These are phyloP conservation scores for Pleomassaria siparia DNA, from an alignment of 2,329 filamentous ascomycete species.

Conservation along the genomic window DNA sequence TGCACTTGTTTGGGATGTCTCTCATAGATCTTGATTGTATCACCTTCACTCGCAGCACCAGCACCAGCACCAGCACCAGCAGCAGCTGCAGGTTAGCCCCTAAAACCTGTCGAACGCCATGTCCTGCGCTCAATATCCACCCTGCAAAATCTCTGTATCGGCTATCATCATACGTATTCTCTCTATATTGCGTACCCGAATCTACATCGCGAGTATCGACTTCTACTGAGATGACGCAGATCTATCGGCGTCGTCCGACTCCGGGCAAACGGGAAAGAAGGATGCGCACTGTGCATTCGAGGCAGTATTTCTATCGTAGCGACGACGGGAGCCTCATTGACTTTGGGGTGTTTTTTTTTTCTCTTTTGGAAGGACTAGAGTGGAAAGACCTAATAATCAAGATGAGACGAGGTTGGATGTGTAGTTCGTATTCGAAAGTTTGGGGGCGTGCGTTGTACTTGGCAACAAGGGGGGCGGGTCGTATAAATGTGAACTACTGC, in stretches of 20 bases:
- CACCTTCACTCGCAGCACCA: too few relatives aligned
- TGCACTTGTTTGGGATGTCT: slow-evolving; percentile 5
- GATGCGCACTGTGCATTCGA: too few relatives aligned
- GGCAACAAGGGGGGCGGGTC: slow-evolving; percentile 17
- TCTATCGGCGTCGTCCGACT: too few relatives aligned
- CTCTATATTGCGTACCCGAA: background rate
- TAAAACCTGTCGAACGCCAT: too few relatives aligned
- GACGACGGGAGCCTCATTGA: too few relatives aligned
- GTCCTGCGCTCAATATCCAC: slow-evolving; percentile 16
- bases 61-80: too few relatives aligned
- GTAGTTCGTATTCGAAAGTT: background rate
- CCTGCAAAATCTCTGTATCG: slow-evolving; percentile 22
- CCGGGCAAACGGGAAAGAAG: too few relatives aligned
- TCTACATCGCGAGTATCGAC: background rate
- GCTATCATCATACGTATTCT: slow-evolving; percentile 1
- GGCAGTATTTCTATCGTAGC: too few relatives aligned
- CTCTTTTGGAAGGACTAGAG: too few relatives aligned
- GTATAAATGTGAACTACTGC: slow-evolving; percentile 19
- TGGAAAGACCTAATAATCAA: slow-evolving; percentile 11
- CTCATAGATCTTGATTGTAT: too few relatives aligned
- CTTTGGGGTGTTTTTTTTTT: too few relatives aligned
- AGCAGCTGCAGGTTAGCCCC: too few relatives aligned
- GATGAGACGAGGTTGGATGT: slow-evolving; percentile 11
- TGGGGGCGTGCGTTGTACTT: slow-evolving; percentile 7
- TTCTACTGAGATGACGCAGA: slow-evolving; percentile 3